Evolutionary conservation across 768 basidiomycete species (phyloP).

Genomic region (Fomitopsis serialis): DNA sequence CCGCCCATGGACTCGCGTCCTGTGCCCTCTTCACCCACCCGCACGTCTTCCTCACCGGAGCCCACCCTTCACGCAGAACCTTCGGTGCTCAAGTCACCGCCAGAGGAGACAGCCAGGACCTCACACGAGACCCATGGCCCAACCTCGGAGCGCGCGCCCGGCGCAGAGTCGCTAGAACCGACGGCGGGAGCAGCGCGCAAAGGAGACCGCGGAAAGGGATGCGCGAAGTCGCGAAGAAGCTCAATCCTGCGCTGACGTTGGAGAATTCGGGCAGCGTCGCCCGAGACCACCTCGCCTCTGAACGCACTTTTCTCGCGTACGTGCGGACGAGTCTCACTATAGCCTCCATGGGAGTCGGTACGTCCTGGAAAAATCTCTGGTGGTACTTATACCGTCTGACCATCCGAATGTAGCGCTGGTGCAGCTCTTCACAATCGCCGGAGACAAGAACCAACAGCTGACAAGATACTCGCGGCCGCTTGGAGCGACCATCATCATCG

Average conservation of each 20-base stretch:
- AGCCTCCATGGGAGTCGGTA: constrained; percentile 46
- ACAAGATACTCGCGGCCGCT: constrained; percentile 35
- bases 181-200: not conserved
- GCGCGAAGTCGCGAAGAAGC: not conserved
- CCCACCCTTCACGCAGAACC: too few relatives aligned
- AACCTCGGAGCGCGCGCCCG: not conserved
- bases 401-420: constrained; percentile 32
- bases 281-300: constrained; percentile 46
- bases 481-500: constrained; percentile 33
- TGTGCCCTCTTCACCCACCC: too few relatives aligned
- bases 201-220: not conserved
- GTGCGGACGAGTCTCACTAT: constrained; percentile 44
- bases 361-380: constrained; percentile 7
- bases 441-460: constrained; percentile 12
- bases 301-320: constrained; percentile 48
- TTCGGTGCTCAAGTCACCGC: too few relatives aligned
- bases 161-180: not conserved
- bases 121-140: too few relatives aligned
- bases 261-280: constrained; percentile 46
- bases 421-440: constrained; percentile 40
- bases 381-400: not conserved
- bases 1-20: too few relatives aligned
- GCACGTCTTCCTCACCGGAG: too few relatives aligned
- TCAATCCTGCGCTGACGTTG: constrained; percentile 24
- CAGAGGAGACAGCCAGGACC: too few relatives aligned